Evolutionary conservation across 495 filamentous ascomycete species (phyloP).

Genomic region (Talaromyces proteolyticus): DNA sequence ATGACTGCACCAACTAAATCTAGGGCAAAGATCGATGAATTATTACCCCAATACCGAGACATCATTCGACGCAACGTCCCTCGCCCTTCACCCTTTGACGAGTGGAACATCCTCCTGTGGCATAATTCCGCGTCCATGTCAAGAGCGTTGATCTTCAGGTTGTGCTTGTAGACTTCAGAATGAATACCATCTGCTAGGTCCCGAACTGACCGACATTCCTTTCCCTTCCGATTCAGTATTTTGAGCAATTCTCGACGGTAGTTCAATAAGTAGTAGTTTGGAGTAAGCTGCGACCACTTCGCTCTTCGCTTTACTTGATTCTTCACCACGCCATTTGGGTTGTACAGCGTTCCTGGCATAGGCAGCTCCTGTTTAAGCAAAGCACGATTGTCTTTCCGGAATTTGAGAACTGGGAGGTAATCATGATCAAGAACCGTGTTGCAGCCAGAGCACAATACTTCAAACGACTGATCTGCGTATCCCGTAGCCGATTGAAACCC

Average conservation of each 20-base stretch:
- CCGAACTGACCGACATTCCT: slow-evolving; percentile 3
- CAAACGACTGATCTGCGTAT: slow-evolving; percentile 59
- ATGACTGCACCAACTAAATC: slow-evolving; percentile 76
- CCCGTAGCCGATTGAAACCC: slow-evolving; percentile 35
- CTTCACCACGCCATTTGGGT: slow-evolving; percentile 22
- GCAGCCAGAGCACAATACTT: slow-evolving; percentile 38
- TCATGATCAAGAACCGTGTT: slow-evolving; percentile 31
- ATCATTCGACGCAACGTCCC: slow-evolving; percentile 60
- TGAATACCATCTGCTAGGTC: slow-evolving; percentile 1
- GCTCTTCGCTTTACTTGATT: neutral
- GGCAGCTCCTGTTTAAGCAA: slow-evolving; percentile 38
- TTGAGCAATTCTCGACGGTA: neutral
- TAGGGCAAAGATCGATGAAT: slow-evolving; percentile 59
- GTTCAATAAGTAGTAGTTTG: slow-evolving; percentile 2
- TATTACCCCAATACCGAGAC: slow-evolving; percentile 75
- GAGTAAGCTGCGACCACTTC: slow-evolving; percentile 1
- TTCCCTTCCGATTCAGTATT: neutral
- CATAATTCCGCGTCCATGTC: neutral
- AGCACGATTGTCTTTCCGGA: slow-evolving; percentile 44
- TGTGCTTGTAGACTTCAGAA: neutral
- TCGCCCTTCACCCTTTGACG: neutral
- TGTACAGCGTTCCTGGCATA: slow-evolving; percentile 61
- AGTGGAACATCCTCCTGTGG: neutral
- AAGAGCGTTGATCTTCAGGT: neutral
- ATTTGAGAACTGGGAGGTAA: slow-evolving; percentile 46